Evolutionary conservation across 768 basidiomycete genomes (phyloP).

Genomic region (Phlegmacium glaucopus): DNA sequence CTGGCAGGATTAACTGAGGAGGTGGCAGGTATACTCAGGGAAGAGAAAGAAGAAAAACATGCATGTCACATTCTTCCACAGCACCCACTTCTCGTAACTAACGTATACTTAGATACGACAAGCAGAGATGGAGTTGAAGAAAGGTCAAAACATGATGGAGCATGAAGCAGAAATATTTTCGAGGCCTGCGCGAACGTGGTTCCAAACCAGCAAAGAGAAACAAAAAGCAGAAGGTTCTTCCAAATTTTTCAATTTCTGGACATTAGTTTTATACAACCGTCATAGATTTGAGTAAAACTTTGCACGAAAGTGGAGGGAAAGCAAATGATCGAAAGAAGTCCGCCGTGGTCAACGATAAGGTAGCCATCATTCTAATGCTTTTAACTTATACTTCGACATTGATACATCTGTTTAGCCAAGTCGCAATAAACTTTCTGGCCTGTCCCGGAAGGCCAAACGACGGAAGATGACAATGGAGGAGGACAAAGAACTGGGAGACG

Average conservation of each 20-base stretch:
- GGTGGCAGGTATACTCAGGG: slow-evolving; percentile 73
- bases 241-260: not conserved
- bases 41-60: slow-evolving; percentile 95
- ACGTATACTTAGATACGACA: slow-evolving; percentile 60
- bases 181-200: slow-evolving; percentile 97
- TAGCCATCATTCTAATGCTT: slow-evolving; percentile 17
- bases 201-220: slow-evolving; percentile 88
- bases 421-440: slow-evolving; percentile 74
- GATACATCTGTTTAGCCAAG: slow-evolving; percentile 50
- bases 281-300: slow-evolving; percentile 70
- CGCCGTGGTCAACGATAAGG: slow-evolving; percentile 37
- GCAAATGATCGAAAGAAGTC: slow-evolving; percentile 34
- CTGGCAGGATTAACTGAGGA: slow-evolving; percentile 73
- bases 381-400: slow-evolving; percentile 2
- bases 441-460: slow-evolving; percentile 85
- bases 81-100: not conserved
- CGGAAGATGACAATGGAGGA: slow-evolving; percentile 84
- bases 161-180: slow-evolving; percentile 91
- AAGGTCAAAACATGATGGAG: slow-evolving; percentile 94
- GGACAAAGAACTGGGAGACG: slow-evolving; percentile 61
- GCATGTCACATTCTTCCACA: slow-evolving; percentile 34
- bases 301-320: slow-evolving; percentile 60
- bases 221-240: slow-evolving; percentile 67
- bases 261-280: not conserved
- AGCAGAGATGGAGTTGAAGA: slow-evolving; percentile 95